Conservation (phyloP, 768 basidiomycete species). For the Grammothele lineata region DNA sequence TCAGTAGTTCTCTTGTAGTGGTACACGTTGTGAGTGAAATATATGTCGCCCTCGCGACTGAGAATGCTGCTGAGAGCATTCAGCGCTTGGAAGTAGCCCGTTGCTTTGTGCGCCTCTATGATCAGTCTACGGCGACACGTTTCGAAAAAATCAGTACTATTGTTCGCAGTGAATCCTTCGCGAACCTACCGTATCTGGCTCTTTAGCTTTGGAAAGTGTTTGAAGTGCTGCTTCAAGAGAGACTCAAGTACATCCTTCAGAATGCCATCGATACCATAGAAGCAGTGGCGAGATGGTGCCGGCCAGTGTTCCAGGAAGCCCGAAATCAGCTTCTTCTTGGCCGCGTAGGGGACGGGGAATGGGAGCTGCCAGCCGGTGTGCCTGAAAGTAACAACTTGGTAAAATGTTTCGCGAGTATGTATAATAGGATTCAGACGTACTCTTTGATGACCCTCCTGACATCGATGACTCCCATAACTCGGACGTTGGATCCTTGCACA, state of each 20-base stretch:
- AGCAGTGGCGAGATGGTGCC: conserved; percentile 30
- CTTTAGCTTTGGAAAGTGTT: background rate
- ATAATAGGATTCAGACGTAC: conserved; percentile 26
- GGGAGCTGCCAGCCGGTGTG: conserved; percentile 42
- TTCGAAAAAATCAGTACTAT: too few species aligned
- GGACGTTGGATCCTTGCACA: too few species aligned
- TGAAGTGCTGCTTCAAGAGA: too few species aligned
- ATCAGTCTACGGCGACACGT: too few species aligned
- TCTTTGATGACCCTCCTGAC: conserved; percentile 32
- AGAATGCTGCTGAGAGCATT: background rate
- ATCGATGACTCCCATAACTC: conserved; percentile 27
- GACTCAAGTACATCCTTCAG: too few species aligned
- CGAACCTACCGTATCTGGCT: too few species aligned
- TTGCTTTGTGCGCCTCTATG: too few species aligned
- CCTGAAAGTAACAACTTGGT: conserved; percentile 18
- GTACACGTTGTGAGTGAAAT: conserved; percentile 33
- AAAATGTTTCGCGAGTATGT: background rate
- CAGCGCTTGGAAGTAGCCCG: background rate
- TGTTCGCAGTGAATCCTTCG: background rate
- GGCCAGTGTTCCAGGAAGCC: conserved; percentile 34
- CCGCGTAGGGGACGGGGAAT: conserved; percentile 36
- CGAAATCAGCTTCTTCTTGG: conserved; percentile 34
- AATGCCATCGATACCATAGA: too few species aligned
- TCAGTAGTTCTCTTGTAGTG: conserved; percentile 16
- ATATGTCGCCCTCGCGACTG: conserved; percentile 30